Percentiles rank a stretch among this genome's conserved stretches.
Conservation (phyloP, 2,329 filamentous ascomycete genomes). For the Paramyrothecium roridum region DNA sequence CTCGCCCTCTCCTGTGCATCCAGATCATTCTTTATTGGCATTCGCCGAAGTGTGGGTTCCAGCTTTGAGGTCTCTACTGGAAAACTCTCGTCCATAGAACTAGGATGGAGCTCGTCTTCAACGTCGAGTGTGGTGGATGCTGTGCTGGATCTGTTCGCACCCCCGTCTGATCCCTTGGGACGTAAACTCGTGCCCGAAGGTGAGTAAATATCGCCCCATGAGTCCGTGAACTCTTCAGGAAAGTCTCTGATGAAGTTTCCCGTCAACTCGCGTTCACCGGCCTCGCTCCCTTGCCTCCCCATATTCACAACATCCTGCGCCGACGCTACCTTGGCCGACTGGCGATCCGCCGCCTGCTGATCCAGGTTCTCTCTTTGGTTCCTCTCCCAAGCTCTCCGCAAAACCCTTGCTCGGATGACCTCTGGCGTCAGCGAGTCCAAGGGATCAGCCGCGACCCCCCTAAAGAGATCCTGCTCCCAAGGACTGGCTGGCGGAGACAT, state of each 20-base stretch:
- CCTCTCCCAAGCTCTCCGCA: conserved; percentile 19
- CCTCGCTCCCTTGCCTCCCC: not conserved
- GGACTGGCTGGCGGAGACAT: conserved; percentile 7
- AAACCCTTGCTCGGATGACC: conserved; percentile 25
- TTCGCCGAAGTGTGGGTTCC: conserved; percentile 27
- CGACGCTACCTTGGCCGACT: conserved; percentile 7
- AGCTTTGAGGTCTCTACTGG: conserved; percentile 20
- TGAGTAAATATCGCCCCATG: conserved; percentile 33
- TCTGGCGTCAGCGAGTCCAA: conserved; percentile 23
- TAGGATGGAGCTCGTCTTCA: conserved; percentile 24
- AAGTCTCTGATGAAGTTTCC: conserved; percentile 50
- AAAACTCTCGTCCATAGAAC: conserved; percentile 40
- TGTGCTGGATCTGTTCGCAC: not conserved
- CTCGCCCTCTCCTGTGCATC: conserved; percentile 8
- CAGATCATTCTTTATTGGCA: conserved; percentile 3
- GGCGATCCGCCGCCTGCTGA: conserved; percentile 10
- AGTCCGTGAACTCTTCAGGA: conserved; percentile 45
- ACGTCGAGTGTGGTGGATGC: not conserved
- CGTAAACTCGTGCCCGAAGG: conserved; percentile 18
- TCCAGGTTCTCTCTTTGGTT: conserved; percentile 11
- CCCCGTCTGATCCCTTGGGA: conserved; percentile 12
- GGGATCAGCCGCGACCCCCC: conserved; percentile 11
- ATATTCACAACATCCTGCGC: conserved; percentile 4
- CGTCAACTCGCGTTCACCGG: conserved; percentile 24
- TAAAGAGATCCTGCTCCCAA: not conserved